phyloP scores from a whole-genome alignment of 2,329 filamentous ascomycete genomes.

The Exophiala alcalophila region DNA sequence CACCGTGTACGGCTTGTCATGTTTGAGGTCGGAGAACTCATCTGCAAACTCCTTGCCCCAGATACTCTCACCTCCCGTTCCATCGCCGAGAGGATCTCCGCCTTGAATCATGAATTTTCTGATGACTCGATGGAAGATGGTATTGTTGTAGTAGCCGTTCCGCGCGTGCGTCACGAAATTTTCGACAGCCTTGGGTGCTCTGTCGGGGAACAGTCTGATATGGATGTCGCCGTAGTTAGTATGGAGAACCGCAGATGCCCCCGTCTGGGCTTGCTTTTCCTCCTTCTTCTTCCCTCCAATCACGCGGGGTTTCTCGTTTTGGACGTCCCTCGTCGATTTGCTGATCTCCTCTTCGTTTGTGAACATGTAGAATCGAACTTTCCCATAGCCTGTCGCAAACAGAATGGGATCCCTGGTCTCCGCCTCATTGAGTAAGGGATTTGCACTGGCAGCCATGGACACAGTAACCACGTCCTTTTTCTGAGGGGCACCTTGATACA shows the following conservation, averaged over 20 bases:
- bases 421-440: conserved; percentile 88
- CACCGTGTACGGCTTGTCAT: conserved; percentile 93
- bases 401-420: conserved; percentile 88
- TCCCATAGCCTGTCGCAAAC: conserved; percentile 76
- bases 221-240: conserved; percentile 93
- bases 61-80: conserved; percentile 85
- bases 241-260: conserved; percentile 79
- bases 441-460: conserved; percentile 93
- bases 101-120: conserved; percentile 97
- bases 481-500: conserved; percentile 94
- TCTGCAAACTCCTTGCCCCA: conserved; percentile 93
- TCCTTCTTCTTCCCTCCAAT: conserved; percentile 50
- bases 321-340: conserved; percentile 82
- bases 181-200: conserved; percentile 90
- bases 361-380: conserved; percentile 96
- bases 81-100: conserved; percentile 82
- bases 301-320: conserved; percentile 85
- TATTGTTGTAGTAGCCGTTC: conserved; percentile 93
- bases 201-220: conserved; percentile 86
- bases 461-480: conserved; percentile 92
- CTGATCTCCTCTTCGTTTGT: conserved; percentile 82
- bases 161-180: conserved; percentile 93
- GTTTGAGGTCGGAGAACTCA: conserved; percentile 84
- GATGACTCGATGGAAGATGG: conserved; percentile 96
- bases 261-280: conserved; percentile 66